These are phyloP conservation scores for Casuarina cunninghamiana DNA, from an alignment of 306 rosid species.

Conservation along the genomic window DNA sequence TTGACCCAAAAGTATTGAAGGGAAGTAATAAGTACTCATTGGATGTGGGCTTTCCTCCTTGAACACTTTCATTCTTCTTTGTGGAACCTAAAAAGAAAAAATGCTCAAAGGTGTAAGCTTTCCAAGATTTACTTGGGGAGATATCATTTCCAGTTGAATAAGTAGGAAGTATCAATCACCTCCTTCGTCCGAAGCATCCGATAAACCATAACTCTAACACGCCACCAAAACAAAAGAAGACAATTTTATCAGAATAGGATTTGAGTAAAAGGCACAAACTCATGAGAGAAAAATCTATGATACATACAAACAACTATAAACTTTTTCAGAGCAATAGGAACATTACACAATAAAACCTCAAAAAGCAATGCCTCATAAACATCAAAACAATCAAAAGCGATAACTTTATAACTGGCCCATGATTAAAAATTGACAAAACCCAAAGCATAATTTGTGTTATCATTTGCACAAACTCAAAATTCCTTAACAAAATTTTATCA, in stretches of 20 bases:
- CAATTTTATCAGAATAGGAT: slow-evolving; percentile 10
- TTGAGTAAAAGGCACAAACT: neutral
- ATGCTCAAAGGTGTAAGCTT: slow-evolving; percentile 20
- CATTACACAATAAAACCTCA: no score
- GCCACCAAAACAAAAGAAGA: slow-evolving; percentile 25
- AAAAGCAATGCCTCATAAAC: no score
- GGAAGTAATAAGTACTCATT: slow-evolving; percentile 59
- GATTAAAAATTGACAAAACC: no score
- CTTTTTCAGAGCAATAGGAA: no score
- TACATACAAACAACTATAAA: no score
- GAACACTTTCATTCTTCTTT: slow-evolving; percentile 42
- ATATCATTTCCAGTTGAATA: neutral
- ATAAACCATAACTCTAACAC: slow-evolving; percentile 45
- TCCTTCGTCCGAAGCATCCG: slow-evolving; percentile 42
- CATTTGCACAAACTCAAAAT: no score
- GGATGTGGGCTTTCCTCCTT: slow-evolving; percentile 33
- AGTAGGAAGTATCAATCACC: slow-evolving; percentile 33
- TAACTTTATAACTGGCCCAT: no score
- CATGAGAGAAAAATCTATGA: neutral
- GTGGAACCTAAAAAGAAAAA: slow-evolving; percentile 46
- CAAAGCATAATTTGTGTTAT: no score
- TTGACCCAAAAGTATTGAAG: slow-evolving; percentile 31
- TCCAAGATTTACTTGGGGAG: slow-evolving; percentile 17
- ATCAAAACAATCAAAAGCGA: no score
- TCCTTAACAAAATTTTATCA: no score